Conservation (phyloP, 2,329 filamentous ascomycete genomes). For the Dothistroma pini region DNA sequence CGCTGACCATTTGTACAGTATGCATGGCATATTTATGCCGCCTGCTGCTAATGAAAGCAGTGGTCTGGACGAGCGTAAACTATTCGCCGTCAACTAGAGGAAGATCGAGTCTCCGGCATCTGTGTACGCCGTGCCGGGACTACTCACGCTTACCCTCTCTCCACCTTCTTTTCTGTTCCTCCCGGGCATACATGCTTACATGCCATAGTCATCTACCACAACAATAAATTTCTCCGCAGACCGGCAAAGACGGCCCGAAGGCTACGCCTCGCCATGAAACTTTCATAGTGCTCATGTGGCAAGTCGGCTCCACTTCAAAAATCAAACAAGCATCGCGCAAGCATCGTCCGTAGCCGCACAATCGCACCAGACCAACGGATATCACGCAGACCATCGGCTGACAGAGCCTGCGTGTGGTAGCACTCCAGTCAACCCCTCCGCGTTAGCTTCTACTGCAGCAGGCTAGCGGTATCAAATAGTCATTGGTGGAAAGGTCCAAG, state of each 20-base stretch:
- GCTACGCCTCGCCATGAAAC: neutral
- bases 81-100: neutral
- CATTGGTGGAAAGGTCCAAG: slow-evolving; percentile 2
- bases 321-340: neutral
- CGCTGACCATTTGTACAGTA: slow-evolving; percentile 33
- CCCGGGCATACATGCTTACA: neutral
- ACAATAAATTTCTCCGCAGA: neutral
- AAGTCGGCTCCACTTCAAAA: neutral
- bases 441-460: neutral
- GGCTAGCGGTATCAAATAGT: neutral
- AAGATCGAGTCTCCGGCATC: neutral
- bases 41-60: neutral
- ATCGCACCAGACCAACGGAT: neutral
- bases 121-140: neutral
- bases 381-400: neutral
- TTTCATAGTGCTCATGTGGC: neutral
- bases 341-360: neutral
- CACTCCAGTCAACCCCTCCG: neutral
- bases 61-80: neutral
- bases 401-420: neutral
- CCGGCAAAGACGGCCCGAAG: slow-evolving; percentile 1
- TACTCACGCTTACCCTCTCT: neutral
- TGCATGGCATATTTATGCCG: neutral
- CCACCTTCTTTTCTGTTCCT: neutral
- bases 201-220: neutral